phyloP scores from a whole-genome alignment of 225 moss, liverwort and hornwort species.

The Sphagnum contortum region DNA sequence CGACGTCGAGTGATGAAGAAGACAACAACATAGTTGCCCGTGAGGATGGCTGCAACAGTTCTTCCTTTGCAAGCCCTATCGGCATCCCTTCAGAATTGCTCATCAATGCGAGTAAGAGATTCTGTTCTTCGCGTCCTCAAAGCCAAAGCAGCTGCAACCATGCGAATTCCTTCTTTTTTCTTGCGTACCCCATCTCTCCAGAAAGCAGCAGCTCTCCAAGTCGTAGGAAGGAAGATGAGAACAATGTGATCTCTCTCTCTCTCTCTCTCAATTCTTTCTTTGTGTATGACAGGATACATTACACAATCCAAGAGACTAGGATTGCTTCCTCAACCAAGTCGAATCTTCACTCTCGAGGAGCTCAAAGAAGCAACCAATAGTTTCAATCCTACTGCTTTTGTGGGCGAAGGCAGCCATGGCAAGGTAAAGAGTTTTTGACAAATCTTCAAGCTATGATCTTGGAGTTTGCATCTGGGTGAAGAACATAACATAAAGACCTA shows the following conservation, averaged over 20 bases:
- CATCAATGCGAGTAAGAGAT: slow-evolving; percentile 71
- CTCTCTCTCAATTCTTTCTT: neutral
- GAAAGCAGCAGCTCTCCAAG: too few relatives aligned
- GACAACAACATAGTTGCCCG: too few relatives aligned
- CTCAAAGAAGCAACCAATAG: slow-evolving; percentile 86
- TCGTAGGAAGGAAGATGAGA: too few relatives aligned
- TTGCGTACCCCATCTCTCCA: neutral
- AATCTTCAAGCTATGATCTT: neutral
- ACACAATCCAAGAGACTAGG: slow-evolving; percentile 92
- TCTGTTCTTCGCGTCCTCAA: too few relatives aligned
- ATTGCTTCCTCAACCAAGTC: slow-evolving; percentile 56
- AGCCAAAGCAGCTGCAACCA: neutral
- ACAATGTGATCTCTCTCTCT: too few relatives aligned
- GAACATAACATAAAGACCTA: too few relatives aligned
- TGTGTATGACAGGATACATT: slow-evolving; percentile 59
- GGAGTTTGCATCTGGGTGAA: neutral
- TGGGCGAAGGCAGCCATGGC: slow-evolving; percentile 84
- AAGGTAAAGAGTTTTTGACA: slow-evolving; percentile 37
- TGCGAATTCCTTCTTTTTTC: neutral
- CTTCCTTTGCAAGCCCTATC: slow-evolving; percentile 53
- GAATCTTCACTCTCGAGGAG: slow-evolving; percentile 75
- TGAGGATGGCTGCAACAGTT: too few relatives aligned
- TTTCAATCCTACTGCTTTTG: slow-evolving; percentile 58
- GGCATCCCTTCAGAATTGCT: slow-evolving; percentile 87
- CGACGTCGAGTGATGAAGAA: too few relatives aligned